Percentiles rank a stretch among this genome's conserved stretches.
Evolutionary conservation across 2,329 filamentous ascomycete genomes (phyloP).

Genomic region (Magnaporthiopsis incrustans): DNA sequence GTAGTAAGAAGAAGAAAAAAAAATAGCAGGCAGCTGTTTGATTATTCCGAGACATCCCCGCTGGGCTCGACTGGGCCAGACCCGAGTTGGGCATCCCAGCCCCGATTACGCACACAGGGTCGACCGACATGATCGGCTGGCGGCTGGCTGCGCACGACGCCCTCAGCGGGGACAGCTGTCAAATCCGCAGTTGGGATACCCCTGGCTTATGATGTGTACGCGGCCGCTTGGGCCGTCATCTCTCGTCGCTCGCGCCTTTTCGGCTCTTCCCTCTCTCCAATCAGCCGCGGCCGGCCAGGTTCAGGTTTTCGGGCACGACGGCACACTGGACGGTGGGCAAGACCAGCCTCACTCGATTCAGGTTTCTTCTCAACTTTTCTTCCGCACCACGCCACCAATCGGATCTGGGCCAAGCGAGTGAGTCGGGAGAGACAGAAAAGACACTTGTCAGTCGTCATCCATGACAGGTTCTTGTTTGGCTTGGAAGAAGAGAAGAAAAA

Average conservation of each 20-base stretch:
- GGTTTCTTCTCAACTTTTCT: too few relatives aligned
- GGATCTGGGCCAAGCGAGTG: not conserved
- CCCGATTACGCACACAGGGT: not conserved
- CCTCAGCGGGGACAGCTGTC: not conserved
- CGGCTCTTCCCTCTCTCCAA: not conserved
- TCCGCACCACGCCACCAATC: not conserved
- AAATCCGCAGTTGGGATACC: not conserved
- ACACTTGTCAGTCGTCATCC: too few relatives aligned
- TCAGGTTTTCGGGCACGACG: not conserved
- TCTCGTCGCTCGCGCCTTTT: not conserved
- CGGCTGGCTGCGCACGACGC: too few relatives aligned
- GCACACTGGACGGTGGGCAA: too few relatives aligned
- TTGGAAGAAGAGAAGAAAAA: not conserved
- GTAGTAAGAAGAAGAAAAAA: too few relatives aligned
- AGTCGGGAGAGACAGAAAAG: not conserved
- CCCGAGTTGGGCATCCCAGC: too few relatives aligned
- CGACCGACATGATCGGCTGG: too few relatives aligned
- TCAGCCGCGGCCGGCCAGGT: too few relatives aligned
- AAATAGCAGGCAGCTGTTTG: not conserved
- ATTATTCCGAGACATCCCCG: not conserved
- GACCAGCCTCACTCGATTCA: too few relatives aligned
- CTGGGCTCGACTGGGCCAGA: too few relatives aligned
- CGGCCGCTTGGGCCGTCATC: not conserved
- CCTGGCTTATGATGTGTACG: not conserved
- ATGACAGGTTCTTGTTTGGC: too few relatives aligned